Evolutionary conservation across 1,284 basidiomycete species (phyloP).

Genomic region (Chalciporus piperatoides): DNA sequence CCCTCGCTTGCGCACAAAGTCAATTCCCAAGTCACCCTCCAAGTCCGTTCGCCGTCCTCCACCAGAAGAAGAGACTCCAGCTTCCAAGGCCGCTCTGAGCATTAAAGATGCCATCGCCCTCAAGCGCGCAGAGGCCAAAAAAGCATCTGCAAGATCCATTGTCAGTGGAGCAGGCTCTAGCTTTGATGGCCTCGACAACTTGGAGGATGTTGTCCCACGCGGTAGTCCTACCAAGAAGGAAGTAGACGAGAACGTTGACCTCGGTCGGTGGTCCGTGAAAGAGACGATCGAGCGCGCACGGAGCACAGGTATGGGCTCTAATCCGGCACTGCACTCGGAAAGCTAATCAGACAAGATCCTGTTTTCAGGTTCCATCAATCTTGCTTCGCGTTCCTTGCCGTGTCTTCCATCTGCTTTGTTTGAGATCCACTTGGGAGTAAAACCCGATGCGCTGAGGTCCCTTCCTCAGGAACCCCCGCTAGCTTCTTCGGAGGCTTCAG

Average conservation of each 20-base stretch:
- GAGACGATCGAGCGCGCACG: constrained; percentile 74
- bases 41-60: constrained; percentile 33
- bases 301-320: constrained; percentile 57
- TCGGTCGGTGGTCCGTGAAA: constrained; percentile 65
- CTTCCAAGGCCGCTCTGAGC: constrained; percentile 42
- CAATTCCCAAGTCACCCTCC: constrained; percentile 36
- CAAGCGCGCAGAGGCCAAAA: constrained; percentile 70
- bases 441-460: constrained; percentile 58
- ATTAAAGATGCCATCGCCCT: constrained; percentile 73
- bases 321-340: constrained; percentile 34
- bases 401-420: constrained; percentile 76
- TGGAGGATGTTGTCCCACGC: constrained; percentile 48
- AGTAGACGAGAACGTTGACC: constrained; percentile 49
- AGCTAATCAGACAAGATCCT: constrained; percentile 42
- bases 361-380: constrained; percentile 61
- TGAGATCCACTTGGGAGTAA: constrained; percentile 71
- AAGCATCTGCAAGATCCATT: constrained; percentile 37
- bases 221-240: constrained; percentile 28
- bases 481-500: constrained; percentile 38
- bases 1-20: constrained; percentile 35
- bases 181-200: constrained; percentile 22
- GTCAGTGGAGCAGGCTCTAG: constrained; percentile 20
- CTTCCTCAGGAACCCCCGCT: constrained; percentile 60
- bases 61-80: constrained; percentile 28
- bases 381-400: constrained; percentile 62